Conservation (phyloP, 306 rosid species). For the Urtica urens region DNA sequence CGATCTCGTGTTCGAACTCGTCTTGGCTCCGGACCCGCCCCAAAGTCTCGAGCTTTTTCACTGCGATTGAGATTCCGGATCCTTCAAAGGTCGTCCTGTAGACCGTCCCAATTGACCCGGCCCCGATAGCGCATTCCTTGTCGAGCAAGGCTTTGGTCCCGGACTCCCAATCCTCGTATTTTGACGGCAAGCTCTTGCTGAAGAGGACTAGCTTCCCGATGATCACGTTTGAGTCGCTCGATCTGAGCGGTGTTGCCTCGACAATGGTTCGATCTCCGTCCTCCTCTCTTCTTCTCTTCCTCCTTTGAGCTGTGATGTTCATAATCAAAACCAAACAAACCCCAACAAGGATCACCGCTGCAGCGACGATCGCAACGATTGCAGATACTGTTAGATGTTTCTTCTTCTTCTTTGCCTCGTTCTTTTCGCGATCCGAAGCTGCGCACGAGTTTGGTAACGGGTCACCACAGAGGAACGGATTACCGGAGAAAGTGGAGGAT, state of each 20-base stretch:
- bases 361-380: slow-evolving; percentile 89
- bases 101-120: slow-evolving; percentile 83
- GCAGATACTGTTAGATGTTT: slow-evolving; percentile 59
- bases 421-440: no score
- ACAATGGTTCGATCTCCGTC: slow-evolving; percentile 45
- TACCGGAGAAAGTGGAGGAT: slow-evolving; percentile 53
- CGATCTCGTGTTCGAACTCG: slow-evolving; percentile 87
- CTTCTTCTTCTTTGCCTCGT: slow-evolving; percentile 35
- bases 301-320: slow-evolving; percentile 52
- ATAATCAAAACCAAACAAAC: slow-evolving; percentile 77
- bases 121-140: slow-evolving; percentile 84
- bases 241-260: slow-evolving; percentile 82
- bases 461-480: slow-evolving; percentile 76
- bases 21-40: slow-evolving; percentile 94
- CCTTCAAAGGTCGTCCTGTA: slow-evolving; percentile 75
- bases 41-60: slow-evolving; percentile 81
- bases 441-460: slow-evolving; percentile 71
- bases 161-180: slow-evolving; percentile 98
- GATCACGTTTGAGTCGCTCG: slow-evolving; percentile 66
- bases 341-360: slow-evolving; percentile 72
- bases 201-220: slow-evolving; percentile 94
- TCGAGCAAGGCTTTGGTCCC: slow-evolving; percentile 90
- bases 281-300: slow-evolving; percentile 32
- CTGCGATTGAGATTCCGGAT: slow-evolving; percentile 87
- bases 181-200: slow-evolving; percentile 89